Percentiles rank a stretch among this genome's conserved stretches.
Conservation (phyloP, 1,284 basidiomycete species). For the Laetiporus sulphureus region DNA sequence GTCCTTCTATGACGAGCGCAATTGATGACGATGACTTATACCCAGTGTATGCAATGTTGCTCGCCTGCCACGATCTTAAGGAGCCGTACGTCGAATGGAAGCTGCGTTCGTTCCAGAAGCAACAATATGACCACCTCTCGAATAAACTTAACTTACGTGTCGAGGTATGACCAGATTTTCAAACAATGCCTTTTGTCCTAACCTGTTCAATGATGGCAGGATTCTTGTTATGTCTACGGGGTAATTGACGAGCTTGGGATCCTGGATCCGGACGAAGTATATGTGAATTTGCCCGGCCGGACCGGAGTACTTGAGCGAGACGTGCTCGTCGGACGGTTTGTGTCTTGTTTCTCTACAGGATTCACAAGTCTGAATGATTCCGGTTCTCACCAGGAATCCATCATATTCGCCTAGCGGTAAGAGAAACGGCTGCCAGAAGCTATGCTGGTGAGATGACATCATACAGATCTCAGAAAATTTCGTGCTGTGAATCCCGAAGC, state of each 20-base stretch:
- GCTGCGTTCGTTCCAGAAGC: slow-evolving; percentile 12
- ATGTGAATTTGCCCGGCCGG: slow-evolving; percentile 15
- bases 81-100: slow-evolving; percentile 14
- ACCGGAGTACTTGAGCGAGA: slow-evolving; percentile 12
- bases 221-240: slow-evolving; percentile 16
- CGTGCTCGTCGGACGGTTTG: slow-evolving; percentile 13
- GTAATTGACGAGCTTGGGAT: slow-evolving; percentile 17
- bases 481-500: slow-evolving; percentile 13
- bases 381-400: slow-evolving; percentile 10
- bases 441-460: neutral
- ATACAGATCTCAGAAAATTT: slow-evolving; percentile 14
- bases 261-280: slow-evolving; percentile 14
- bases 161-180: slow-evolving; percentile 1
- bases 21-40: neutral
- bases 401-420: slow-evolving; percentile 15
- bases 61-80: slow-evolving; percentile 14
- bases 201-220: neutral
- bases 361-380: too few species aligned
- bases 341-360: too few species aligned
- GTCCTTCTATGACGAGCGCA: neutral
- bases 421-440: neutral
- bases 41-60: slow-evolving; percentile 14
- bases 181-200: neutral
- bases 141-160: slow-evolving; percentile 14
- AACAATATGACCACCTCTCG: slow-evolving; percentile 11